Conservation (phyloP, 2,329 filamentous ascomycete species). For the Botryotinia globosa region DNA sequence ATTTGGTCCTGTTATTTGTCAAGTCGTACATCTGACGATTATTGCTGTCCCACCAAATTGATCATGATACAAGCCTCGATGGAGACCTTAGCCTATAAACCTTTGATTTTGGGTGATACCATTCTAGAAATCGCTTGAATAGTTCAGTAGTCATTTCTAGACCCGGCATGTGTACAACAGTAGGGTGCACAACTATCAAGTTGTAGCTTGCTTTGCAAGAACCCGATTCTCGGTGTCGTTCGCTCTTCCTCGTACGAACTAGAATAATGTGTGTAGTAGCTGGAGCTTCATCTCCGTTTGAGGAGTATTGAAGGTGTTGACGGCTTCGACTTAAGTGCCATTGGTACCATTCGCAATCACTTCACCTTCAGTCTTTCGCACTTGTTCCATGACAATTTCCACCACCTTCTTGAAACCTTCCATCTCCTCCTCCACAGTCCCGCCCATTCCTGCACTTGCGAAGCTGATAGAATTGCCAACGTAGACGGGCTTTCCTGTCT, state of each 20-base stretch:
- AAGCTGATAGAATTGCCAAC: conserved; percentile 86
- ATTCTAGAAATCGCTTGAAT: conserved; percentile 4
- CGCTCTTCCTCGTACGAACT: conserved; percentile 2
- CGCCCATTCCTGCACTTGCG: conserved; percentile 68
- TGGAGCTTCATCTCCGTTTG: background rate
- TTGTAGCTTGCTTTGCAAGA: conserved; percentile 15
- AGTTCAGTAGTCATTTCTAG: conserved; percentile 8
- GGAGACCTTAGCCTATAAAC: conserved; percentile 1
- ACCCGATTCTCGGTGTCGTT: conserved; percentile 8
- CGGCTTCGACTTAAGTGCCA: conserved; percentile 6
- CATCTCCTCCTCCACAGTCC: conserved; percentile 90
- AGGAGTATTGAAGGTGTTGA: background rate
- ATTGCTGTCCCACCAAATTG: conserved; percentile 12
- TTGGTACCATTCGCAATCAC: conserved; percentile 21
- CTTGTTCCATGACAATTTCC: conserved; percentile 60
- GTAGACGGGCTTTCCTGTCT: conserved; percentile 73
- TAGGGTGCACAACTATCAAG: conserved; percentile 11
- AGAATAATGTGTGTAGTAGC: background rate
- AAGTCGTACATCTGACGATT: conserved; percentile 19
- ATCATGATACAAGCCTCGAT: conserved; percentile 11
- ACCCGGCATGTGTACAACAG: conserved; percentile 6
- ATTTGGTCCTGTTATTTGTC: conserved; percentile 17
- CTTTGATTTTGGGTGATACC: conserved; percentile 4
- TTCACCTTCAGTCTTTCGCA: conserved; percentile 42
- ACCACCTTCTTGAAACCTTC: conserved; percentile 77